Percentiles rank a stretch among this genome's conserved stretches.
These are phyloP conservation scores for Aschersonia sp. DNA, from an alignment of 2,329 filamentous ascomycete species.

Conservation along the genomic window DNA sequence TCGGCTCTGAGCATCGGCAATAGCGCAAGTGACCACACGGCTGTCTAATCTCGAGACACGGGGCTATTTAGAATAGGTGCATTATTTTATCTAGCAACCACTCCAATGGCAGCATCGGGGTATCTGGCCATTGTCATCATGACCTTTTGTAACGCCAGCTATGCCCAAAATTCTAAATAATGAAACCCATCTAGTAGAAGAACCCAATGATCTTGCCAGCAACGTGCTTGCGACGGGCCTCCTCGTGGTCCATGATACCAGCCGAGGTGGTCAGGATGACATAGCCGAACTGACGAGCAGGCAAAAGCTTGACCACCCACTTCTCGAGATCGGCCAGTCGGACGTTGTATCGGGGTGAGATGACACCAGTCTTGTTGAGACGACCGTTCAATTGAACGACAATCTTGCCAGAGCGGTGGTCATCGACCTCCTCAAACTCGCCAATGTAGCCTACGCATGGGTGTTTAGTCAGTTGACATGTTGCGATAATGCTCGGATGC, in stretches of 20 bases:
- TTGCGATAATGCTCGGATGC: slow-evolving; percentile 88
- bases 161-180: slow-evolving; percentile 16
- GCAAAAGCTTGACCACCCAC: slow-evolving; percentile 98
- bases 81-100: slow-evolving; percentile 9
- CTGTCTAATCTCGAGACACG: too few species aligned
- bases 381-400: slow-evolving; percentile 97
- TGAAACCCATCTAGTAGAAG: slow-evolving; percentile 63
- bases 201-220: slow-evolving; percentile 98
- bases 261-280: slow-evolving; percentile 98
- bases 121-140: slow-evolving; percentile 22
- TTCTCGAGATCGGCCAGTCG: slow-evolving; percentile 96
- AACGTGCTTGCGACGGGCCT: slow-evolving; percentile 97
- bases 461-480: slow-evolving; percentile 30
- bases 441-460: slow-evolving; percentile 74
- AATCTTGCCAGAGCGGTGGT: slow-evolving; percentile 99
- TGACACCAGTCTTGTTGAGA: slow-evolving; percentile 98
- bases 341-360: slow-evolving; percentile 98
- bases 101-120: slow-evolving; percentile 14
- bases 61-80: not conserved
- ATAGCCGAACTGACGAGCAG: slow-evolving; percentile 99
- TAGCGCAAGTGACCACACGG: too few species aligned
- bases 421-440: slow-evolving; percentile 98
- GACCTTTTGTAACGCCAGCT: slow-evolving; percentile 20
- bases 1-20: too few species aligned
- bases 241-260: slow-evolving; percentile 99